Conservation (phyloP, 2,329 filamentous ascomycete species). For the Xylaria sp. region DNA sequence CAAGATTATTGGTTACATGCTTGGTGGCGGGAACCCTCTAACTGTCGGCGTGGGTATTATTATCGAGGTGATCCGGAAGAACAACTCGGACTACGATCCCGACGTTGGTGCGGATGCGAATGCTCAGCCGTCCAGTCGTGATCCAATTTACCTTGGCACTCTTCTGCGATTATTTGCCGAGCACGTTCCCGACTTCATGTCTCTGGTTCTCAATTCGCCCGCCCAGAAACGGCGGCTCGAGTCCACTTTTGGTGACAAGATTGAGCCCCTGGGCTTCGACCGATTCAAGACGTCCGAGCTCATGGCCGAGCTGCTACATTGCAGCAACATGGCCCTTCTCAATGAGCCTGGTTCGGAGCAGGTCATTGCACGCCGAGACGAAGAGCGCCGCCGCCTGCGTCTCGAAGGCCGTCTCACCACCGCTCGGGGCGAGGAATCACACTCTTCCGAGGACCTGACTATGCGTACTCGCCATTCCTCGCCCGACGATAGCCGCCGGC, state of each 20-base stretch:
- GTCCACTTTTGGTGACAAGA: conserved; percentile 88
- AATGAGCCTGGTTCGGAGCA: conserved; percentile 93
- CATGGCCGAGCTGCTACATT: conserved; percentile 97
- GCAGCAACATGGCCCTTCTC: conserved; percentile 96
- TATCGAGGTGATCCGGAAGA: conserved; percentile 98
- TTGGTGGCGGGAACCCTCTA: conserved; percentile 89
- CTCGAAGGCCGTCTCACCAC: conserved; percentile 77
- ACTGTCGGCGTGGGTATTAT: conserved; percentile 97
- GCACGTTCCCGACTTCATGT: conserved; percentile 94
- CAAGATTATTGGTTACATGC: conserved; percentile 89
- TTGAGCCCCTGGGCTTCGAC: conserved; percentile 96
- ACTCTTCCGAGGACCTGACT: conserved; percentile 69
- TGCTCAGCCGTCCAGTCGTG: conserved; percentile 81
- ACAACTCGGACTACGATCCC: conserved; percentile 98
- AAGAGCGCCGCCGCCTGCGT: conserved; percentile 82
- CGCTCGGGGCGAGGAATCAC: conserved; percentile 53
- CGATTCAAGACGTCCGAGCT: conserved; percentile 98
- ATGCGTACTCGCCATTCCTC: conserved; percentile 64
- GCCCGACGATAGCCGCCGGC: conserved; percentile 70
- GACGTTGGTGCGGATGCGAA: conserved; percentile 86
- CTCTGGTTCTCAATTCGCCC: conserved; percentile 81
- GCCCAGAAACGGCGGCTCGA: conserved; percentile 78
- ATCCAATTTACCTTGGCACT: conserved; percentile 95
- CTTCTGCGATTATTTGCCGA: conserved; percentile 88
- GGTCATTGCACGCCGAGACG: conserved; percentile 81